Evolutionary conservation across 768 basidiomycete genomes (phyloP).

Genomic region (Trametes cingulata): DNA sequence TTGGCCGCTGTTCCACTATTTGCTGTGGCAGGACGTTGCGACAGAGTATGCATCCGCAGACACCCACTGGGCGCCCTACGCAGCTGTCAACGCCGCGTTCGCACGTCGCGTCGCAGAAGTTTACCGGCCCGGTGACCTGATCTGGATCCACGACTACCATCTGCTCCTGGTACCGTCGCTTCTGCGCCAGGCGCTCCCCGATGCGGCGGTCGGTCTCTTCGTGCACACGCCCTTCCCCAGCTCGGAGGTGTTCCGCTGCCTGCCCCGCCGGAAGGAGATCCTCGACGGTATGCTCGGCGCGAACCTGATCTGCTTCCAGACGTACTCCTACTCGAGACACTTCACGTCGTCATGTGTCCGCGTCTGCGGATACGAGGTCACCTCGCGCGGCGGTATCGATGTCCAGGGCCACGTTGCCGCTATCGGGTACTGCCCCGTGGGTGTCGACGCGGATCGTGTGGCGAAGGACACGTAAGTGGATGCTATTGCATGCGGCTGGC

Average conservation of each 20-base stretch:
- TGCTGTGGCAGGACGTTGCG: slow-evolving; percentile 96
- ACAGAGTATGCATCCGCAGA: slow-evolving; percentile 87
- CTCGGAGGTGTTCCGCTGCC: slow-evolving; percentile 80
- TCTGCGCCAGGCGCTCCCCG: slow-evolving; percentile 68
- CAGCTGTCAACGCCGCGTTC: slow-evolving; percentile 82
- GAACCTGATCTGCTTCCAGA: slow-evolving; percentile 90
- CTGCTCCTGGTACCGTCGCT: slow-evolving; percentile 87
- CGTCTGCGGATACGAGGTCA: slow-evolving; percentile 93
- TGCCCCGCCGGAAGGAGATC: slow-evolving; percentile 81
- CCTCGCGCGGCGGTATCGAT: slow-evolving; percentile 63
- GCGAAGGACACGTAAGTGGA: slow-evolving; percentile 66
- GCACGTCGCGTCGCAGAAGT: slow-evolving; percentile 72
- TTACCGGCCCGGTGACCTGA: slow-evolving; percentile 77
- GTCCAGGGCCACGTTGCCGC: slow-evolving; percentile 82
- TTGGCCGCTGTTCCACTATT: slow-evolving; percentile 98
- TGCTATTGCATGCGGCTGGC: not conserved
- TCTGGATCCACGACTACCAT: slow-evolving; percentile 97
- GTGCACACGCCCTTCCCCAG: slow-evolving; percentile 98
- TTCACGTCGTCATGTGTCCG: slow-evolving; percentile 94
- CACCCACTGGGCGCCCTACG: slow-evolving; percentile 77
- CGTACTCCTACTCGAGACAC: slow-evolving; percentile 93
- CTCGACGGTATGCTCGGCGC: slow-evolving; percentile 98
- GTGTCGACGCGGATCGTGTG: slow-evolving; percentile 91
- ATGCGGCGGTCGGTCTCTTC: slow-evolving; percentile 84
- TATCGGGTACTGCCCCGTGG: slow-evolving; percentile 91